phyloP scores from a whole-genome alignment of 805 yeast species.

The Phaffomyces opuntiae region DNA sequence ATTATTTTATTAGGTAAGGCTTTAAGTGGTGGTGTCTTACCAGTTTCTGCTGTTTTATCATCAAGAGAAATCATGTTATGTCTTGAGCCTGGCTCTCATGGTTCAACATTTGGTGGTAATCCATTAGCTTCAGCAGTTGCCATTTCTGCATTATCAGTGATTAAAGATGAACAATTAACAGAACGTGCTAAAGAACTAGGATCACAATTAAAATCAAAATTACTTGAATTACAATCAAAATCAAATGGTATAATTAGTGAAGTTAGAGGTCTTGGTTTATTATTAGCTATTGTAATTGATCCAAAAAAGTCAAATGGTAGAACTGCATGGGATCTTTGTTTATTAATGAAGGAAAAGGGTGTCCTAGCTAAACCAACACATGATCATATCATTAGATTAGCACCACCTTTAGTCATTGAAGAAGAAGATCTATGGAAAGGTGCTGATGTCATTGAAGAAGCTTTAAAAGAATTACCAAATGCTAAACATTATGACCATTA shows the following conservation, averaged over 20 bases:
- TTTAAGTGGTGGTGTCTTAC: slow-evolving; percentile 88
- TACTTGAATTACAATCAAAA: slow-evolving; percentile 43
- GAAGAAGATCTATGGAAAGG: slow-evolving; percentile 82
- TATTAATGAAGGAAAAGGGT: slow-evolving; percentile 82
- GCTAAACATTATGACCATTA: slow-evolving; percentile 28
- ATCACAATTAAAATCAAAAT: slow-evolving; percentile 52
- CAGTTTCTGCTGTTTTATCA: slow-evolving; percentile 86
- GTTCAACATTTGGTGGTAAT: slow-evolving; percentile 97
- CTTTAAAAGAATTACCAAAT: slow-evolving; percentile 49
- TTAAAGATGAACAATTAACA: slow-evolving; percentile 77
- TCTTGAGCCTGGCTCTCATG: slow-evolving; percentile 93
- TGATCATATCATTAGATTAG: slow-evolving; percentile 89
- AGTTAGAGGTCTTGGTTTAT: slow-evolving; percentile 66
- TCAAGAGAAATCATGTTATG: slow-evolving; percentile 86
- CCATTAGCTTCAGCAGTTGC: slow-evolving; percentile 92
- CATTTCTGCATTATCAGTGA: slow-evolving; percentile 86
- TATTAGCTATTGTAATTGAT: slow-evolving; percentile 89
- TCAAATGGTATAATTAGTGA: slow-evolving; percentile 50
- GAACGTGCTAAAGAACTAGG: slow-evolving; percentile 75
- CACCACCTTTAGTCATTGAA: slow-evolving; percentile 90
- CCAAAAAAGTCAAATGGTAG: slow-evolving; percentile 76
- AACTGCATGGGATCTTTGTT: slow-evolving; percentile 93
- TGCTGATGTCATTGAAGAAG: slow-evolving; percentile 59
- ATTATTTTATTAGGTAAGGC: slow-evolving; percentile 89
- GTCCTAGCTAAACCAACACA: slow-evolving; percentile 96